Evolutionary conservation across 768 basidiomycete species (phyloP), one percentile per base, ranked within the genome.

Genomic region (Tulasnella calospora): DNA sequence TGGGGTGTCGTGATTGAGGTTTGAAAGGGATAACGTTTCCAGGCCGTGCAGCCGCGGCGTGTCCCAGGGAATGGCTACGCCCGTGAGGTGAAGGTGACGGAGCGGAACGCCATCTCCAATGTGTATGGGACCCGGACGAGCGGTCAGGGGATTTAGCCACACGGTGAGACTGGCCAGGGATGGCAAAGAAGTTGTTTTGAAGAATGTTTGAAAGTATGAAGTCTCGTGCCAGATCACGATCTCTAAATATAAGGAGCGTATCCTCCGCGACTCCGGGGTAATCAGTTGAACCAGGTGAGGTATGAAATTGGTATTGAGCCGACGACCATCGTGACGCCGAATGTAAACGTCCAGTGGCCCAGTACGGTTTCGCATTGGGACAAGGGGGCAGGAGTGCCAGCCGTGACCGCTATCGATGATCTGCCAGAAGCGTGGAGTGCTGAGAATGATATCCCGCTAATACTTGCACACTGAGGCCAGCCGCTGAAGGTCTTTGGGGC

Each of bases 151-250:
- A 2, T 2, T 35, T 5, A 51, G 23, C 8, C 9, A 51, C n/a
- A n/a, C 21, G 51, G 23, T 51, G 21, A 51, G 51, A 51, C 9
- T n/a, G 21, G 23, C n/a, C 23, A n/a, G 8, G 51, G 51, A 51
- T 23, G 51, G 23, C 13, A 51, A n/a, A n/a, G 51, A n/a, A 51
- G 10, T n/a, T 21, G 23, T 51, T 21, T 51, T 23, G n/a, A 51
- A 51, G 51, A 51, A 51, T 51, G 5, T 4, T 8, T 10, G 51
- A n/a, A 51, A 51, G 23, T 51, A 51, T 21, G 51, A 30, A 7
- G 15, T 5, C 0, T 5, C 4, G 30, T 15, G 2, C 3, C 0
- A 6, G 27, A 27, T 12, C 17, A 0, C 4, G 27, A n/a, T n/a
- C n/a, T n/a, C n/a, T n/a, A 35, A 67, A 17, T 6, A 5, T 9